Conservation (phyloP, 192 early-diverging fungal genomes). For the Backusella tuberculispora region DNA sequence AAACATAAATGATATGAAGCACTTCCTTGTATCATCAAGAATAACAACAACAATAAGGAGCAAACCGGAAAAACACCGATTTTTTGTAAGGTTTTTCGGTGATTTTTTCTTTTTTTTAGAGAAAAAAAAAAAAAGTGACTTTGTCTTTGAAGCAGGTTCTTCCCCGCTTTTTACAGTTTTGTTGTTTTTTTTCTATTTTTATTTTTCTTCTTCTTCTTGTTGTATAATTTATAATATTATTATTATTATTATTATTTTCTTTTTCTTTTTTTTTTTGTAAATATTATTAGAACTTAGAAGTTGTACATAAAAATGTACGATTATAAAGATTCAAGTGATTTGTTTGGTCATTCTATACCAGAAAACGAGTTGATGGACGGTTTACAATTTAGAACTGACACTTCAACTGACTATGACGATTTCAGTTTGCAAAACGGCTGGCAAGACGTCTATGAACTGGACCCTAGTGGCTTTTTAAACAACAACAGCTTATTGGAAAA, state of each 20-base stretch:
- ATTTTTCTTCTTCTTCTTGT: background rate
- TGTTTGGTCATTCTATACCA: constrained; percentile 7
- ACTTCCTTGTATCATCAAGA: background rate
- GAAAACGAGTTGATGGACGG: constrained; percentile 14
- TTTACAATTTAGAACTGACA: constrained; percentile 13
- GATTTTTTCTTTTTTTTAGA: background rate
- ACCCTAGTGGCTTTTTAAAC: constrained; percentile 16
- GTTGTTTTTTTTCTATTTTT: background rate
- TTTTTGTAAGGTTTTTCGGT: constrained; percentile 3
- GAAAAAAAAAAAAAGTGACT: background rate
- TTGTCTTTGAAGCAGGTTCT: constrained; percentile 4
- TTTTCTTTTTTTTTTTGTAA: constrained; percentile 6
- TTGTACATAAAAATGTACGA: constrained; percentile 17
- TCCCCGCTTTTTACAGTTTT: background rate
- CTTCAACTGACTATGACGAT: background rate
- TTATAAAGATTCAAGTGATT: constrained; percentile 15
- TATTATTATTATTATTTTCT: background rate
- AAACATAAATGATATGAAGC: background rate
- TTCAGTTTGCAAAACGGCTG: constrained; percentile 5
- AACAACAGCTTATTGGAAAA: too few species aligned
- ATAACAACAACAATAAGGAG: background rate
- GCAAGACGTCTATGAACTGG: constrained; percentile 5
- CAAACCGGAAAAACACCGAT: constrained; percentile 14
- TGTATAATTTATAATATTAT: background rate
- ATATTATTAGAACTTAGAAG: constrained; percentile 13